Percentiles rank a stretch among this genome's conserved stretches.
Conservation (phyloP, 805 yeast genomes). For the Yarrowia sp. region DNA sequence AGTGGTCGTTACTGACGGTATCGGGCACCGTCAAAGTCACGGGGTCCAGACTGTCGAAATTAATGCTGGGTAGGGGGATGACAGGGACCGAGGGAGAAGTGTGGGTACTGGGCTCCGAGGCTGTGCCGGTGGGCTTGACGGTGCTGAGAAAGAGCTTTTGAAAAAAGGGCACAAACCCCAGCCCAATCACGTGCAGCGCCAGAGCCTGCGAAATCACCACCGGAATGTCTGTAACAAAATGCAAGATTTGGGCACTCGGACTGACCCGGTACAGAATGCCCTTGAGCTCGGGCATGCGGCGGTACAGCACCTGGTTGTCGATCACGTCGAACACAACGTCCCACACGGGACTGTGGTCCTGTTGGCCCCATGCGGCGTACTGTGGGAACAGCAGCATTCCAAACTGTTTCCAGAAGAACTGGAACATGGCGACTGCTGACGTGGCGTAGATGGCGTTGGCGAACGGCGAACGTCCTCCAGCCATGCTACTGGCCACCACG, state of each 20-base stretch:
- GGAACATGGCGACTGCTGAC: slow-evolving; percentile 31
- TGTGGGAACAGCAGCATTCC: slow-evolving; percentile 29
- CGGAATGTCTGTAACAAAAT: slow-evolving; percentile 35
- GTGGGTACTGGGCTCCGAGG: not conserved
- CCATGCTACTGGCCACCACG: slow-evolving; percentile 35
- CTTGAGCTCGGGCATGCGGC: slow-evolving; percentile 10
- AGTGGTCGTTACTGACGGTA: not conserved
- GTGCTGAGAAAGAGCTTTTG: slow-evolving; percentile 33
- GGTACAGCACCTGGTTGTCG: slow-evolving; percentile 20
- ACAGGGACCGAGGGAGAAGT: not conserved
- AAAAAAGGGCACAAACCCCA: slow-evolving; percentile 35
- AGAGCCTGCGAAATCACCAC: slow-evolving; percentile 33
- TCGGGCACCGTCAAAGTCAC: slow-evolving; percentile 25
- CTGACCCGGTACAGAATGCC: slow-evolving; percentile 28
- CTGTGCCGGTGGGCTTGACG: not conserved
- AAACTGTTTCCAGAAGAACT: slow-evolving; percentile 30
- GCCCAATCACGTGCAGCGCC: slow-evolving; percentile 38
- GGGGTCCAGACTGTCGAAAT: slow-evolving; percentile 18
- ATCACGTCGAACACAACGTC: slow-evolving; percentile 12
- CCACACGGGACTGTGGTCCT: slow-evolving; percentile 12
- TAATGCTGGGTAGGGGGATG: not conserved
- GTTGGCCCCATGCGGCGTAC: slow-evolving; percentile 19
- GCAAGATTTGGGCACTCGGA: slow-evolving; percentile 31
- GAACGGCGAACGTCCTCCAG: slow-evolving; percentile 35
- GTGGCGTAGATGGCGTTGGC: slow-evolving; percentile 37